A percentile compares a stretch with the other conserved stretches of the same genome.
Evolutionary conservation across 805 yeast species (phyloP).

Genomic region (Starmerella gropengiesseri): DNA sequence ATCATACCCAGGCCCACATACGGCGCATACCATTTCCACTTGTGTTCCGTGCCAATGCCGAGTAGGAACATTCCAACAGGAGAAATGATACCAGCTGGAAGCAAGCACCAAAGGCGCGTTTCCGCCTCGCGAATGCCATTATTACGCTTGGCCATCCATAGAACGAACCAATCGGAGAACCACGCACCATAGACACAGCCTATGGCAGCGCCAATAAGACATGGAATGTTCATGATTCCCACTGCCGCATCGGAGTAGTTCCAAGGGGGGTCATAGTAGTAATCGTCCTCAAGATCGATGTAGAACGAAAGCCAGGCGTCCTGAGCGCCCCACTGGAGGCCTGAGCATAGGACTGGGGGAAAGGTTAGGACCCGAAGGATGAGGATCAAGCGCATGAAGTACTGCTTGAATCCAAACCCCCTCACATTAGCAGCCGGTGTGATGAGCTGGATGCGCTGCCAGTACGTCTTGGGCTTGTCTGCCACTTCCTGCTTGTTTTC

Average conservation of each 20-base stretch:
- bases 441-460: conserved; percentile 35
- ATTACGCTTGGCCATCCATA: conserved; percentile 39
- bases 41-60: conserved; percentile 53
- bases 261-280: conserved; percentile 56
- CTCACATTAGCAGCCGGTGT: conserved; percentile 41
- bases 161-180: conserved; percentile 42
- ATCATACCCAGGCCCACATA: conserved; percentile 46
- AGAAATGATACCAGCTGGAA: conserved; percentile 39
- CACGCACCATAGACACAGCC: conserved; percentile 41
- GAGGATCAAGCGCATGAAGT: conserved; percentile 41
- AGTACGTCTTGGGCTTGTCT: conserved; percentile 32
- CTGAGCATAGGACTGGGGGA: conserved; percentile 53
- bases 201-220: conserved; percentile 44
- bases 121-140: conserved; percentile 48
- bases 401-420: conserved; percentile 60
- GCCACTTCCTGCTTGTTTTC: conserved; percentile 20
- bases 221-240: conserved; percentile 65
- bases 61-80: conserved; percentile 48
- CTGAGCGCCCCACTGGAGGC: conserved; percentile 67
- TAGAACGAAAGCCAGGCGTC: conserved; percentile 68
- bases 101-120: conserved; percentile 44
- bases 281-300: conserved; percentile 59
- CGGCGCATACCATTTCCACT: conserved; percentile 45
- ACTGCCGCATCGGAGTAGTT: conserved; percentile 55
- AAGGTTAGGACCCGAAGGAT: conserved; percentile 30